Evolutionary conservation across 2,329 filamentous ascomycete genomes (phyloP).

Genomic region (Calonectria leucothoes): DNA sequence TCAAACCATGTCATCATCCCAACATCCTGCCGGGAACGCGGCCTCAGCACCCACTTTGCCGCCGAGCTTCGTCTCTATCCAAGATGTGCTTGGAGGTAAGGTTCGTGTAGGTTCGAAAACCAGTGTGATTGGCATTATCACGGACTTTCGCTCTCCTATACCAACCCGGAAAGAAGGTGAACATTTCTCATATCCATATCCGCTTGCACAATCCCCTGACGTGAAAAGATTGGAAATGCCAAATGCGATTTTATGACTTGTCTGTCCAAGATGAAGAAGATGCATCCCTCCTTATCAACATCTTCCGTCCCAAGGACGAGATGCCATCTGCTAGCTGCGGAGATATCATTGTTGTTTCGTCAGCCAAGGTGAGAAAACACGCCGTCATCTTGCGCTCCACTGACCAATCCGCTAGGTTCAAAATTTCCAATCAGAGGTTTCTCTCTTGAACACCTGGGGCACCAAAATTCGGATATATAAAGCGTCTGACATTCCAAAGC

Average conservation of each 20-base stretch:
- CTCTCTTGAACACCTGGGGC: constrained; percentile 55
- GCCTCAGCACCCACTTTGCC: constrained; percentile 30
- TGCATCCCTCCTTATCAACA: constrained; percentile 60
- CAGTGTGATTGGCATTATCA: constrained; percentile 77
- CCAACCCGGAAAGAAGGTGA: constrained; percentile 64
- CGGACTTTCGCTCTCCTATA: constrained; percentile 69
- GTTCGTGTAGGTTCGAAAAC: constrained; percentile 48
- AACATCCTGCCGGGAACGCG: constrained; percentile 6
- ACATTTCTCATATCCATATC: constrained; percentile 9
- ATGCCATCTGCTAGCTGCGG: constrained; percentile 60
- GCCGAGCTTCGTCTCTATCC: constrained; percentile 45
- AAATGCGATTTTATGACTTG: constrained; percentile 70
- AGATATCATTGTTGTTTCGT: constrained; percentile 58
- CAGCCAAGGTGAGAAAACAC: constrained; percentile 59
- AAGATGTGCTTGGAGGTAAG: constrained; percentile 57
- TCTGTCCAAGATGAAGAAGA: constrained; percentile 59
- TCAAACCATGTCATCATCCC: constrained; percentile 19
- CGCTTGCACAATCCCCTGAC: constrained; percentile 18
- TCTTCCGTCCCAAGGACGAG: constrained; percentile 66
- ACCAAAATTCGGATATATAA: constrained; percentile 61
- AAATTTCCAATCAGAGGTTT: constrained; percentile 46
- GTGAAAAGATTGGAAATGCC: constrained; percentile 67
- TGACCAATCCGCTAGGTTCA: constrained; percentile 53
- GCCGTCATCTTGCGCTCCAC: background rate
- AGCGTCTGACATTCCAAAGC: constrained; percentile 42